A percentile compares a stretch with the other conserved stretches of the same genome.
These are phyloP conservation scores for Panicum miliaceum DNA, from an alignment of 176 grass and related monocot species.

Conservation along the genomic window DNA sequence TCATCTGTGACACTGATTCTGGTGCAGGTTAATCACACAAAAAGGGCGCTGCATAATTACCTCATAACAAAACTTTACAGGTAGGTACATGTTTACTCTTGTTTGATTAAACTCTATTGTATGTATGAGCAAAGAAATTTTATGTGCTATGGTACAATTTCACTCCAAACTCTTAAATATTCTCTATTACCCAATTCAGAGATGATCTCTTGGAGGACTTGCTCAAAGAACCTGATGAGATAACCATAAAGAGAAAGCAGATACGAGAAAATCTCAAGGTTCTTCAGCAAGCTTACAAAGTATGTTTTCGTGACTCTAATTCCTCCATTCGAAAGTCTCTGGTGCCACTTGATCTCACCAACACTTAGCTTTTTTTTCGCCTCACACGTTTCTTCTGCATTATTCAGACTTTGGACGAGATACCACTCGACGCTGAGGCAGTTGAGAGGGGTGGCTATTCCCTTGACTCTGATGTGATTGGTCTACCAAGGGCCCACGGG, in stretches of 20 bases:
- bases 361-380: not conserved
- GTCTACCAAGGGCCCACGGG: conserved; percentile 64
- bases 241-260: conserved; percentile 82
- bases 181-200: conserved; percentile 46
- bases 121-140: not conserved
- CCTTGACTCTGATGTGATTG: conserved; percentile 61
- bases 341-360: not conserved
- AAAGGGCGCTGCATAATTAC: conserved; percentile 93
- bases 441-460: conserved; percentile 93
- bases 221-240: conserved; percentile 93
- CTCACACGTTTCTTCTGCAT: conserved; percentile 16
- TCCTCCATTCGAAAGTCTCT: not conserved
- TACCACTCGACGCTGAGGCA: conserved; percentile 88
- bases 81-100: conserved; percentile 46
- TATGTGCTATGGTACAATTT: conserved; percentile 4
- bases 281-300: conserved; percentile 94
- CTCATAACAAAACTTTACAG: conserved; percentile 90
- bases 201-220: conserved; percentile 81
- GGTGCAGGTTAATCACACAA: conserved; percentile 97
- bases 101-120: not conserved
- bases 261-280: conserved; percentile 76
- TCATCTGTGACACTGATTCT: conserved; percentile 40
- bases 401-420: conserved; percentile 87
- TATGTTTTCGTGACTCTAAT: conserved; percentile 33
- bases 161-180: conserved; percentile 17